Conservation (phyloP, 1,284 basidiomycete genomes). For the Ganoderma sinense region DNA sequence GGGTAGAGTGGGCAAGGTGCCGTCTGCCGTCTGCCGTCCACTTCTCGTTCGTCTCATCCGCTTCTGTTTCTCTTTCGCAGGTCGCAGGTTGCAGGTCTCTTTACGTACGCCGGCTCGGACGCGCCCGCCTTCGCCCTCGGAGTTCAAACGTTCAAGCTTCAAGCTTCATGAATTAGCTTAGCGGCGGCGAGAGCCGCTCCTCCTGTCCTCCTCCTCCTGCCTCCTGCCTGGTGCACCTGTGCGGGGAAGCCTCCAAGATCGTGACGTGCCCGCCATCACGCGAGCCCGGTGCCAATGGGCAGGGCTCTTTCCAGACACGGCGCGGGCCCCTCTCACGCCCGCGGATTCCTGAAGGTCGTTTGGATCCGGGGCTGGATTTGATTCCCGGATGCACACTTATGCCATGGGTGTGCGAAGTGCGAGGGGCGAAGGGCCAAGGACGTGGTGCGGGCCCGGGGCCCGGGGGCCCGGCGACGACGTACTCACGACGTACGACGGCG, state of each 20-base stretch:
- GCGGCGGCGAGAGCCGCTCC: too few relatives aligned
- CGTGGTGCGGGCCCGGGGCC: not conserved
- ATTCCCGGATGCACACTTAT: slow-evolving; percentile 26
- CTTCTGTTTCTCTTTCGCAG: not conserved
- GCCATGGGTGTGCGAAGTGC: too few relatives aligned
- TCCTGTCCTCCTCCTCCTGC: too few relatives aligned
- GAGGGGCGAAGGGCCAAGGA: too few relatives aligned
- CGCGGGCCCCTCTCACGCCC: not conserved
- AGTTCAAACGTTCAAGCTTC: not conserved
- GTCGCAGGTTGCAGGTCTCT: too few relatives aligned
- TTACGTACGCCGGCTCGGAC: slow-evolving; percentile 21
- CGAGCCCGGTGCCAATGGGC: not conserved
- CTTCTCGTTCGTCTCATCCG: too few relatives aligned
- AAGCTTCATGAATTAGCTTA: not conserved
- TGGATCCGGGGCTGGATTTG: slow-evolving; percentile 11
- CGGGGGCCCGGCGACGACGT: not conserved
- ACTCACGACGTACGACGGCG: not conserved
- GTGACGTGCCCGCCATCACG: not conserved
- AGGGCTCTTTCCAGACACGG: not conserved
- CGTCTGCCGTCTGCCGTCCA: too few relatives aligned
- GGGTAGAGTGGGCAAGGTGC: not conserved
- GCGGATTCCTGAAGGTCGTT: not conserved
- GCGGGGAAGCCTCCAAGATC: too few relatives aligned
- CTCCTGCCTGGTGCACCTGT: too few relatives aligned
- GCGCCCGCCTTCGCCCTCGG: slow-evolving; percentile 1